Evolutionary conservation across 1,284 basidiomycete genomes (phyloP).

Genomic region (Moesziomyces parantarcticus): DNA sequence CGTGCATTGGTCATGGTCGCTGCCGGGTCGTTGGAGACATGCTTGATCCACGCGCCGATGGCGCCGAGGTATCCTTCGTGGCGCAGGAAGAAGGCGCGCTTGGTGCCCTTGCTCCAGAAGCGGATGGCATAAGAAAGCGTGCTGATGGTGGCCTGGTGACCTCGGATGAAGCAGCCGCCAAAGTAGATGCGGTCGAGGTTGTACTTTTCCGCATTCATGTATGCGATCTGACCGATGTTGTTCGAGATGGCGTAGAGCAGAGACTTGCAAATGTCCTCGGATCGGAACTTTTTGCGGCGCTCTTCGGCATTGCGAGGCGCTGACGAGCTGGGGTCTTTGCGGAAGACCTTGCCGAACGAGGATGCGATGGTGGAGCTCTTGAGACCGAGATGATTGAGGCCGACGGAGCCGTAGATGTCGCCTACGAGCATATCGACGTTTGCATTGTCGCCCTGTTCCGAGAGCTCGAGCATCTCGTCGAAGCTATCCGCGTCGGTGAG

Average conservation of each 20-base stretch:
- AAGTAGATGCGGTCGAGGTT: slow-evolving; percentile 97
- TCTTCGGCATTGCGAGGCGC: slow-evolving; percentile 38
- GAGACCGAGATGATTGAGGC: slow-evolving; percentile 73
- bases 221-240: slow-evolving; percentile 99
- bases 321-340: slow-evolving; percentile 72
- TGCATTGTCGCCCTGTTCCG: slow-evolving; percentile 91
- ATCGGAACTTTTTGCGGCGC: slow-evolving; percentile 78
- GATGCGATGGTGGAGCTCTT: slow-evolving; percentile 98
- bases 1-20: slow-evolving; percentile 15
- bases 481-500: slow-evolving; percentile 95
- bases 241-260: slow-evolving; percentile 96
- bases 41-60: slow-evolving; percentile 67
- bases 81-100: slow-evolving; percentile 92
- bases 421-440: slow-evolving; percentile 98
- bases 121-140: slow-evolving; percentile 98
- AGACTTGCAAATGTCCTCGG: slow-evolving; percentile 90
- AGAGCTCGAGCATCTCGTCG: slow-evolving; percentile 96
- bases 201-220: slow-evolving; percentile 99
- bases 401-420: slow-evolving; percentile 94
- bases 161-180: slow-evolving; percentile 98
- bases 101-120: slow-evolving; percentile 99
- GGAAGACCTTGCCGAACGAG: slow-evolving; percentile 98
- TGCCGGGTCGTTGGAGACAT: slow-evolving; percentile 48
- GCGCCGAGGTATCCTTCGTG: slow-evolving; percentile 97
- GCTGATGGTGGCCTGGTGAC: slow-evolving; percentile 95